Conservation (phyloP, 164 flowering plant genomes). For the Vitis rupestris region DNA sequence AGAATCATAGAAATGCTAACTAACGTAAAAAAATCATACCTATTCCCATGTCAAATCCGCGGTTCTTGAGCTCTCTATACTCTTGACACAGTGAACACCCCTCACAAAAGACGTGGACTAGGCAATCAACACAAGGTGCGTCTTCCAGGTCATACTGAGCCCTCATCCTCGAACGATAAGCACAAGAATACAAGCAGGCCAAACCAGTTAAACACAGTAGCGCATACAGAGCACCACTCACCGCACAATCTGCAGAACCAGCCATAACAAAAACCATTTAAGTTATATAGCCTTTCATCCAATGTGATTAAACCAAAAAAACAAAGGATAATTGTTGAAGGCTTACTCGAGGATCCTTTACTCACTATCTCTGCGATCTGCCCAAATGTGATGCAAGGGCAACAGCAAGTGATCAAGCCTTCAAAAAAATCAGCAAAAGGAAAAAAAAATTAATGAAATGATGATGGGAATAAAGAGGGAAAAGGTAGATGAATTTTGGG, state of each 20-base stretch:
- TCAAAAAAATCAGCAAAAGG: neutral
- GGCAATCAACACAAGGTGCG: conserved; percentile 43
- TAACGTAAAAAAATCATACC: conserved; percentile 17
- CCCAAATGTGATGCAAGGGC: conserved; percentile 61
- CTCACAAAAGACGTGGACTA: conserved; percentile 44
- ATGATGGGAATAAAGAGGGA: neutral
- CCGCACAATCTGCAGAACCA: conserved; percentile 34
- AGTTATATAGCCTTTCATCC: too few relatives aligned
- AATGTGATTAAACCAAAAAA: too few relatives aligned
- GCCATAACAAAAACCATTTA: too few relatives aligned
- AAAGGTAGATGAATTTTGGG: neutral
- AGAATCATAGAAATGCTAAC: neutral
- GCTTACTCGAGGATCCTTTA: conserved; percentile 35
- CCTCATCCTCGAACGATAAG: conserved; percentile 42
- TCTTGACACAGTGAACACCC: conserved; percentile 51
- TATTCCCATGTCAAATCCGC: conserved; percentile 47
- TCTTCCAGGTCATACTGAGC: conserved; percentile 40
- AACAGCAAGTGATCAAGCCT: conserved; percentile 44
- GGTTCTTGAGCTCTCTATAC: conserved; percentile 39
- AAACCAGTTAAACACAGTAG: conserved; percentile 26
- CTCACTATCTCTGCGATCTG: conserved; percentile 45
- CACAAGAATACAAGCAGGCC: conserved; percentile 46
- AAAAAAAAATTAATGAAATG: neutral
- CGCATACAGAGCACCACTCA: conserved; percentile 30
- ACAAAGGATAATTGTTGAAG: too few relatives aligned